phyloP scores from a whole-genome alignment of 257 asterid species.

The Parsonsia alboflavescens region DNA sequence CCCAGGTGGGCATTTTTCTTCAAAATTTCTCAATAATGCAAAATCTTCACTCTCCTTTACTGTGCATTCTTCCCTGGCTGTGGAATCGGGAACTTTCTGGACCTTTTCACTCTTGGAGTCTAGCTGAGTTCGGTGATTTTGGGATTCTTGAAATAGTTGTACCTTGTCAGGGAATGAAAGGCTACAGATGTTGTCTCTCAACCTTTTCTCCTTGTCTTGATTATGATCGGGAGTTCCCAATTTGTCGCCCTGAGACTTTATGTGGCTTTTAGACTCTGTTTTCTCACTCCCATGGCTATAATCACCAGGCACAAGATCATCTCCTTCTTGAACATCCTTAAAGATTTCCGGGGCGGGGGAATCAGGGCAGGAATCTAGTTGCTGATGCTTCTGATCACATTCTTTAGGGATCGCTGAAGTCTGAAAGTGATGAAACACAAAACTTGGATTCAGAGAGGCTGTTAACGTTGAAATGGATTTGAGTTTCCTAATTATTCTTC shows the following conservation, averaged over 20 bases:
- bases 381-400: conserved; percentile 11
- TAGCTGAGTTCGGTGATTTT: background rate
- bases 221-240: conserved; percentile 5
- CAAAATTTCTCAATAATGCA: conserved; percentile 19
- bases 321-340: conserved; percentile 18
- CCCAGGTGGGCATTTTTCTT: conserved; percentile 51
- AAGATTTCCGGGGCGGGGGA: conserved; percentile 5
- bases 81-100: too few relatives aligned
- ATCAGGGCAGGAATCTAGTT: background rate
- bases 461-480: conserved; percentile 34
- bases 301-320: background rate
- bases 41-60: background rate
- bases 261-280: conserved; percentile 9
- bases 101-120: conserved; percentile 4
- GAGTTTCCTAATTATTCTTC: conserved; percentile 42
- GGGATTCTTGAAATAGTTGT: conserved; percentile 13
- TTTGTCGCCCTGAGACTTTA: conserved; percentile 9
- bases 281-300: background rate
- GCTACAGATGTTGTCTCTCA: background rate
- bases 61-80: too few relatives aligned
- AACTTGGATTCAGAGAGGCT: conserved; percentile 24
- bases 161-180: conserved; percentile 17
- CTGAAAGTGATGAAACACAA: conserved; percentile 25
- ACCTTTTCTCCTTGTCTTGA: background rate
- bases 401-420: conserved; percentile 19